Conservation (phyloP, 202 grass and related monocot genomes). For the Saccharum hybrid region DNA sequence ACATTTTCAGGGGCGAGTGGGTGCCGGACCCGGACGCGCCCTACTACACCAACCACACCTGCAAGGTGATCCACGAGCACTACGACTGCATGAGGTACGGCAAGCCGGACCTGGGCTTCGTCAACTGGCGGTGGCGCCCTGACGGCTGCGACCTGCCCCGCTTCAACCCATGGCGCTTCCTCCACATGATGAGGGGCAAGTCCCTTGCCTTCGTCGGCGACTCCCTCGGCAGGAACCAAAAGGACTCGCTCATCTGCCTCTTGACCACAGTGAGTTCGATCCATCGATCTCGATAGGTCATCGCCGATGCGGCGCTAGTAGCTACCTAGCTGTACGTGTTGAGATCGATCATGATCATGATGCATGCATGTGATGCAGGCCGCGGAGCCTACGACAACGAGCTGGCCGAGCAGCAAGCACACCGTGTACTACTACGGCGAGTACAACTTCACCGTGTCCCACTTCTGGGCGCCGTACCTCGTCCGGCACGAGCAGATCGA, state of each 20-base stretch:
- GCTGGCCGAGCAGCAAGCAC: not conserved
- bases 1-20: slow-evolving; percentile 54
- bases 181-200: slow-evolving; percentile 45
- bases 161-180: slow-evolving; percentile 51
- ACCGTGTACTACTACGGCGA: slow-evolving; percentile 42
- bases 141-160: slow-evolving; percentile 54
- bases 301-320: too few relatives aligned
- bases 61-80: slow-evolving; percentile 64
- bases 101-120: slow-evolving; percentile 57
- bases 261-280: slow-evolving; percentile 11
- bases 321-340: too few relatives aligned
- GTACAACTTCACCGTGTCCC: slow-evolving; percentile 57
- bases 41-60: slow-evolving; percentile 61
- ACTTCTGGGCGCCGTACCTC: slow-evolving; percentile 66
- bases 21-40: slow-evolving; percentile 43
- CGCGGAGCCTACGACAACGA: slow-evolving; percentile 1
- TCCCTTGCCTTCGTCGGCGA: slow-evolving; percentile 63
- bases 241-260: too few relatives aligned
- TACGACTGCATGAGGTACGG: slow-evolving; percentile 64
- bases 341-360: too few relatives aligned
- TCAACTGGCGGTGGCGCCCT: slow-evolving; percentile 55
- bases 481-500: slow-evolving; percentile 38
- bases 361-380: not conserved
- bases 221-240: slow-evolving; percentile 38
- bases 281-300: too few relatives aligned